Evolutionary conservation across 169 alveolate genomes (phyloP).

Genomic region (Plasmodium gaboni): DNA sequence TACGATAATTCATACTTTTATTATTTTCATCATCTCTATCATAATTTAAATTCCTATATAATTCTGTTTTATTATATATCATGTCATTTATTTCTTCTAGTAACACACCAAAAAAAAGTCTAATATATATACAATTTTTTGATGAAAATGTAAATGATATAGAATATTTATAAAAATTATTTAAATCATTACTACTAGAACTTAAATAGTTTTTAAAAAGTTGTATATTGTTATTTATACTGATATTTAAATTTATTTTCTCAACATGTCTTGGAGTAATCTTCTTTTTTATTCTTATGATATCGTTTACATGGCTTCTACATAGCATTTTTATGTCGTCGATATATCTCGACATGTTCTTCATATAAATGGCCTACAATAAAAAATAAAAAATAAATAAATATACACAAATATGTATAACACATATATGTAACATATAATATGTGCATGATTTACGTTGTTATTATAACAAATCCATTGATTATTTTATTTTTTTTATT

Average conservation of each 20-base stretch:
- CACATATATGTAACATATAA: too few relatives aligned
- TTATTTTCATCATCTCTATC: too few relatives aligned
- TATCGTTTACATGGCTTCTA: constrained; percentile 63
- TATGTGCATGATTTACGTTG: too few relatives aligned
- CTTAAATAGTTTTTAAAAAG: constrained; percentile 30
- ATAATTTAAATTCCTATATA: not conserved
- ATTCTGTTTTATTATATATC: constrained; percentile 17
- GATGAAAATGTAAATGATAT: constrained; percentile 36
- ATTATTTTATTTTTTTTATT: too few relatives aligned
- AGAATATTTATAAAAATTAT: constrained; percentile 13
- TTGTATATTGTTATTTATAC: constrained; percentile 32
- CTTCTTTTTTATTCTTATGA: constrained; percentile 49
- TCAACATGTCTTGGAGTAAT: constrained; percentile 40
- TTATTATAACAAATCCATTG: too few relatives aligned
- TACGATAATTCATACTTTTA: not conserved
- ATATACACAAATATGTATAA: not conserved
- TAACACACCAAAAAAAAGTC: constrained; percentile 39
- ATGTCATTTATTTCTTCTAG: constrained; percentile 41
- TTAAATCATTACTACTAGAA: constrained; percentile 32
- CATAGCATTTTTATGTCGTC: constrained; percentile 40
- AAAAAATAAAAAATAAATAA: not conserved
- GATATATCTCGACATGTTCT: constrained; percentile 33
- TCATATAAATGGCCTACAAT: constrained; percentile 47
- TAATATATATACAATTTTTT: constrained; percentile 10
- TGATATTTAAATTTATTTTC: constrained; percentile 25